A percentile compares a stretch with the other conserved stretches of the same genome.
Conservation (phyloP, 345 rosid genomes). For the Murraya koenigii region DNA sequence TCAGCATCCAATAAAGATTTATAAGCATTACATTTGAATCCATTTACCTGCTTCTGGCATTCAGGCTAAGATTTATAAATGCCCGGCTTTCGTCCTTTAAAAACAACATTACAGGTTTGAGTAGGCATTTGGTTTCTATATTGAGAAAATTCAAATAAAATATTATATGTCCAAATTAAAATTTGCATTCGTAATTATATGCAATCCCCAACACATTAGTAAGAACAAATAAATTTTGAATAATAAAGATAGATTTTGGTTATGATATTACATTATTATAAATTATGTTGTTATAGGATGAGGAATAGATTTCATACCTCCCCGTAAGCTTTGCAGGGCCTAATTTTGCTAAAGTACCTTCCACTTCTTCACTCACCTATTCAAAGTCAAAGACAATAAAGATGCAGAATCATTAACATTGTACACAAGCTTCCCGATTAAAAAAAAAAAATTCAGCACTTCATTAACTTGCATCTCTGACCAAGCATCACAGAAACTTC, state of each 20-base stretch:
- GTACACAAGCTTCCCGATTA: not conserved
- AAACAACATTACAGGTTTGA: too few relatives aligned
- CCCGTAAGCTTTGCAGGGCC: slow-evolving; percentile 67
- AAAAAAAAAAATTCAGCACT: not conserved
- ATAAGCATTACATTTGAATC: too few relatives aligned
- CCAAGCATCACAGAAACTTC: not conserved
- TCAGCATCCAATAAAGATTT: too few relatives aligned
- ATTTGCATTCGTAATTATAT: too few relatives aligned
- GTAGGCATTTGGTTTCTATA: too few relatives aligned
- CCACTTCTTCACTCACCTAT: slow-evolving; percentile 99
- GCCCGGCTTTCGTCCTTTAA: too few relatives aligned
- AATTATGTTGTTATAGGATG: not conserved
- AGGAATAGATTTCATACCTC: slow-evolving; percentile 38
- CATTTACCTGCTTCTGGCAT: too few relatives aligned
- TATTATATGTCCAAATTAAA: too few relatives aligned
- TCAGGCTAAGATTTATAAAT: too few relatives aligned
- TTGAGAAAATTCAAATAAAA: too few relatives aligned
- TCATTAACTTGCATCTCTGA: not conserved
- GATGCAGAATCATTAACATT: slow-evolving; percentile 12
- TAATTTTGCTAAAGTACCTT: slow-evolving; percentile 83
- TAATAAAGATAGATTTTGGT: not conserved
- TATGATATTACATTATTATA: not conserved
- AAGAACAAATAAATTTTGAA: too few relatives aligned
- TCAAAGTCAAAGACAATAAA: slow-evolving; percentile 14
- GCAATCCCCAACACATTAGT: too few relatives aligned